Evolutionary conservation across 768 basidiomycete species (phyloP).

Genomic region (Mycena metata): DNA sequence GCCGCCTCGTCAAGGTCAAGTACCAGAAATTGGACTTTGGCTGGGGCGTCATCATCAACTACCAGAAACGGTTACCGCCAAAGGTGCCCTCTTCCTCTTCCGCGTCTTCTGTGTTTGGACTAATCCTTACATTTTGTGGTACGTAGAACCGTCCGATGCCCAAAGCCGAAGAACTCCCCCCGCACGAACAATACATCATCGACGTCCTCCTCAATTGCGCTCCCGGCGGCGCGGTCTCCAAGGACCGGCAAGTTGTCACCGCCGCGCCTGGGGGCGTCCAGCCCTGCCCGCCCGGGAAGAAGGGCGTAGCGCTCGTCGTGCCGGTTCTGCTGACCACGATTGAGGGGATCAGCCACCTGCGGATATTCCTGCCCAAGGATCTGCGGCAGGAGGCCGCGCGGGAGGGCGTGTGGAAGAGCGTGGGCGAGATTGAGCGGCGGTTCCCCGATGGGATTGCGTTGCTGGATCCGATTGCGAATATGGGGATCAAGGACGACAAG

Average conservation of each 20-base stretch:
- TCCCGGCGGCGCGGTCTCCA: constrained; percentile 68
- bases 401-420: constrained; percentile 90
- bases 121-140: background rate
- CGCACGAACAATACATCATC: constrained; percentile 93
- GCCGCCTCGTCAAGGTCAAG: constrained; percentile 92
- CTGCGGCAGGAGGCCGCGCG: constrained; percentile 80
- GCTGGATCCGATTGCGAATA: constrained; percentile 93
- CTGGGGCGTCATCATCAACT: constrained; percentile 96
- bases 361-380: constrained; percentile 92
- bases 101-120: background rate
- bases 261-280: constrained; percentile 78
- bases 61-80: constrained; percentile 86
- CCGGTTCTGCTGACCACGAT: constrained; percentile 91
- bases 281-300: constrained; percentile 80
- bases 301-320: constrained; percentile 87
- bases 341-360: constrained; percentile 87
- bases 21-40: constrained; percentile 92
- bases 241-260: constrained; percentile 66
- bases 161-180: constrained; percentile 75
- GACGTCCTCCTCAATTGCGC: constrained; percentile 92
- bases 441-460: constrained; percentile 90
- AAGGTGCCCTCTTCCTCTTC: constrained; percentile 64
- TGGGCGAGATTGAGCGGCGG: constrained; percentile 90
- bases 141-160: constrained; percentile 75
- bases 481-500: constrained; percentile 96